Evolutionary conservation across 1,284 basidiomycete genomes (phyloP).

Genomic region (Somion occarium): DNA sequence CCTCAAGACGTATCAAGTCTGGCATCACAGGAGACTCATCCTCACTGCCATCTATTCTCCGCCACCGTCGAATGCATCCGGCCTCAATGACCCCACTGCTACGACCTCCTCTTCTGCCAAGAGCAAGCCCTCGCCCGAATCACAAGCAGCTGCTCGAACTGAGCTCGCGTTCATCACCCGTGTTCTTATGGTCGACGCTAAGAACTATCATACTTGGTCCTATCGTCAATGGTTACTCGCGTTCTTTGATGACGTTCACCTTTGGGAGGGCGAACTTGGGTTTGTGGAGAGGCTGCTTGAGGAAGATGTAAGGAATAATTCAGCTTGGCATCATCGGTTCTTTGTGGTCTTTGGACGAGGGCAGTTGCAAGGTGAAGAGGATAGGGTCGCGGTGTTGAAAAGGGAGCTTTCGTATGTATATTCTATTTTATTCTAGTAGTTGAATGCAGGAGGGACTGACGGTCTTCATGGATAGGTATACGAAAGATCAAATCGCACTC

Average conservation of each 20-base stretch:
- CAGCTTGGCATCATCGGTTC: slow-evolving; percentile 97
- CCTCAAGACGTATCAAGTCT: slow-evolving; percentile 95
- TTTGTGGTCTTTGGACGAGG: slow-evolving; percentile 83
- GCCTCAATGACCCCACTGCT: neutral
- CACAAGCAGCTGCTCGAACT: slow-evolving; percentile 29
- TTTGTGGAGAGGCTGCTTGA: slow-evolving; percentile 77
- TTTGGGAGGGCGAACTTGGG: slow-evolving; percentile 77
- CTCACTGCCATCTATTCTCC: slow-evolving; percentile 45
- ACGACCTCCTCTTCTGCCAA: neutral
- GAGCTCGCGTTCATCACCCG: slow-evolving; percentile 80
- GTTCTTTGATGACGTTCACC: slow-evolving; percentile 64
- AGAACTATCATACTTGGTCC: slow-evolving; percentile 97
- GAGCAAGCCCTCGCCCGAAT: neutral
- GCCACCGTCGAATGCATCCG: too few relatives aligned
- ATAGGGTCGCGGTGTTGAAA: slow-evolving; percentile 50
- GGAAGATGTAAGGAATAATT: slow-evolving; percentile 90
- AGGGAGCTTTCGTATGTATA: slow-evolving; percentile 67
- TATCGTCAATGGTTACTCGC: slow-evolving; percentile 89
- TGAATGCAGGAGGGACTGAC: slow-evolving; percentile 8
- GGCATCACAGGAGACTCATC: slow-evolving; percentile 91
- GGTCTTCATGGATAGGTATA: slow-evolving; percentile 33
- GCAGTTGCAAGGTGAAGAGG: slow-evolving; percentile 51
- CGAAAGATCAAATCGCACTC: slow-evolving; percentile 76
- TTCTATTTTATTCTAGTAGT: slow-evolving; percentile 5
- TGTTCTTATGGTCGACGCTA: slow-evolving; percentile 70